Evolutionary conservation across 1,284 basidiomycete species (phyloP).

Genomic region (Tremellales sp.): DNA sequence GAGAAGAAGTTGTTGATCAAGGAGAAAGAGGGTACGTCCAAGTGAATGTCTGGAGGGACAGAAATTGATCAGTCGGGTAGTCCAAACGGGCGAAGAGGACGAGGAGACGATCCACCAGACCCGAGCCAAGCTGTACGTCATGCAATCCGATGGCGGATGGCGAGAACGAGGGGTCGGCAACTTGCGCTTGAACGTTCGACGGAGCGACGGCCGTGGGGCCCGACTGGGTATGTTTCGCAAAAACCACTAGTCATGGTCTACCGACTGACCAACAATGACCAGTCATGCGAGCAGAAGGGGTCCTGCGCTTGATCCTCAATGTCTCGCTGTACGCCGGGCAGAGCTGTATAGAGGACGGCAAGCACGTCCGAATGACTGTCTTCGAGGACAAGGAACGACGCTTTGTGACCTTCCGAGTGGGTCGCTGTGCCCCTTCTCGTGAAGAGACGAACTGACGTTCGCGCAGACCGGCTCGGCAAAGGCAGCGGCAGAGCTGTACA

Average conservation of each 20-base stretch:
- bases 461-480: slow-evolving; percentile 59
- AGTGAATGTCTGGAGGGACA: neutral
- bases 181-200: slow-evolving; percentile 73
- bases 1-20: slow-evolving; percentile 50
- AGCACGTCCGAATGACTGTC: slow-evolving; percentile 73
- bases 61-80: slow-evolving; percentile 48
- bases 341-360: slow-evolving; percentile 67
- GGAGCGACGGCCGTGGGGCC: slow-evolving; percentile 63
- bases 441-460: neutral
- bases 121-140: slow-evolving; percentile 76
- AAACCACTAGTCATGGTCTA: neutral
- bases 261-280: neutral
- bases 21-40: slow-evolving; percentile 65
- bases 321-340: slow-evolving; percentile 81
- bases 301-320: slow-evolving; percentile 79
- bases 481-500: slow-evolving; percentile 51
- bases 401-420: slow-evolving; percentile 73
- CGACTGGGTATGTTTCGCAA: slow-evolving; percentile 59
- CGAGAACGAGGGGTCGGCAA: slow-evolving; percentile 83
- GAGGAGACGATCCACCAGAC: slow-evolving; percentile 80
- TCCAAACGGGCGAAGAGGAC: slow-evolving; percentile 85
- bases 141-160: slow-evolving; percentile 68
- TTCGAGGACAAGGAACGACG: slow-evolving; percentile 63
- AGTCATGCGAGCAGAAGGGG: slow-evolving; percentile 96
- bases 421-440: slow-evolving; percentile 25